Percentiles rank a stretch among this genome's conserved stretches.
Conservation (phyloP, 495 filamentous ascomycete genomes). For the Oidiodendron maius region DNA sequence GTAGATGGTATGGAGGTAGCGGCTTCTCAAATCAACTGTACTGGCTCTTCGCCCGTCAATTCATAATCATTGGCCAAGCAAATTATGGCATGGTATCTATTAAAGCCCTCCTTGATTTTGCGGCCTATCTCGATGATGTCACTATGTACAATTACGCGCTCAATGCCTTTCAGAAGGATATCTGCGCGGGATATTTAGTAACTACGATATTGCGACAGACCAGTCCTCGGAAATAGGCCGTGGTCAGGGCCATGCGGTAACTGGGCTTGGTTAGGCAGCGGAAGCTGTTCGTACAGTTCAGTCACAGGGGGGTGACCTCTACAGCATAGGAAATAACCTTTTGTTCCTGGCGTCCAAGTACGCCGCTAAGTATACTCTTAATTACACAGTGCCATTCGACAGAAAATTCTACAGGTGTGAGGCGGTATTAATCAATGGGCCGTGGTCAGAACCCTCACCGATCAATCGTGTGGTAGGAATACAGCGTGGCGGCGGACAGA, state of each 20-base stretch:
- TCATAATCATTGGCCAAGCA: slow-evolving; percentile 28
- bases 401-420: slow-evolving; percentile 31
- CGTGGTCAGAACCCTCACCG: slow-evolving; percentile 27
- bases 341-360: slow-evolving; percentile 30
- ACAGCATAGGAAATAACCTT: slow-evolving; percentile 24
- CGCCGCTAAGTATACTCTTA: slow-evolving; percentile 29
- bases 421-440: slow-evolving; percentile 30
- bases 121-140: slow-evolving; percentile 36
- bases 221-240: slow-evolving; percentile 24
- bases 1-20: slow-evolving; percentile 20
- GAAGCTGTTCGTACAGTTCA: slow-evolving; percentile 22
- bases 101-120: slow-evolving; percentile 31
- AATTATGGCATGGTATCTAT: slow-evolving; percentile 31
- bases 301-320: slow-evolving; percentile 30
- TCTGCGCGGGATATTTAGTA: slow-evolving; percentile 7
- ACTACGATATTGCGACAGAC: slow-evolving; percentile 24
- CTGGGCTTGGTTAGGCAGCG: slow-evolving; percentile 23
- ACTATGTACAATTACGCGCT: not conserved
- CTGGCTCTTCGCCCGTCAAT: slow-evolving; percentile 32
- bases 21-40: slow-evolving; percentile 35
- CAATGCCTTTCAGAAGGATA: not conserved
- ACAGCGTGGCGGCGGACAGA: not conserved
- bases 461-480: slow-evolving; percentile 19
- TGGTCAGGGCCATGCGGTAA: slow-evolving; percentile 21
- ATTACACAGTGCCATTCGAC: slow-evolving; percentile 28